A percentile compares a stretch with the other conserved stretches of the same genome.
phyloP scores from a whole-genome alignment of 2,329 filamentous ascomycete species.

The Ceratocystis diversiconidia region DNA sequence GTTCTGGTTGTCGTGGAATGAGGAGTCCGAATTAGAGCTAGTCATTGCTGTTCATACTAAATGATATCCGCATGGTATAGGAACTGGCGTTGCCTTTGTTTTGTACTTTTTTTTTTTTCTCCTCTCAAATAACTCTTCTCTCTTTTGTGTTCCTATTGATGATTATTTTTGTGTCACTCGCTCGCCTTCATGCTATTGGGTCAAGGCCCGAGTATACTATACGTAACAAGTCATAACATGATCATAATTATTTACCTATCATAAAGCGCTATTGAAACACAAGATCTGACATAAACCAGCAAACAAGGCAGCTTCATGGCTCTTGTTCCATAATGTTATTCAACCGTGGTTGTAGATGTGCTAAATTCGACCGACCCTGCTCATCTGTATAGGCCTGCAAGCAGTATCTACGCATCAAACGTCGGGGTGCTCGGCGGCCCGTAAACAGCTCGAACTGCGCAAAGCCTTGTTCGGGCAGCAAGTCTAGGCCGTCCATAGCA shows the following conservation, averaged over 20 bases:
- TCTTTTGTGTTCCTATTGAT: background rate
- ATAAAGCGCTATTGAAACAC: background rate
- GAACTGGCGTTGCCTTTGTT: background rate
- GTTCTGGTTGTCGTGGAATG: background rate
- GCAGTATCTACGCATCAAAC: constrained; percentile 56
- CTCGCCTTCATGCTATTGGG: background rate
- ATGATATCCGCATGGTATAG: background rate
- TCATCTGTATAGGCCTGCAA: constrained; percentile 32
- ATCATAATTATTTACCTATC: background rate
- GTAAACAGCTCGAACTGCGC: constrained; percentile 74
- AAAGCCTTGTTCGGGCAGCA: constrained; percentile 65
- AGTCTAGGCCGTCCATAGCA: constrained; percentile 59
- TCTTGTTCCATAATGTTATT: constrained; percentile 30
- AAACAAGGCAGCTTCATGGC: constrained; percentile 21
- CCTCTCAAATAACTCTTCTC: background rate
- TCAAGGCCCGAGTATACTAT: background rate
- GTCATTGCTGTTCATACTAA: no score
- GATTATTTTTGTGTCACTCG: background rate
- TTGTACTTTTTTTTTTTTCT: background rate
- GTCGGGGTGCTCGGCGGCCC: constrained; percentile 37
- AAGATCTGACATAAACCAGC: background rate
- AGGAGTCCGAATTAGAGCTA: no score
- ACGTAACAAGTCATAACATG: background rate
- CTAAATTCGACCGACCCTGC: constrained; percentile 28
- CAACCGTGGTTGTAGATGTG: constrained; percentile 29